Base-by-base conservation (phyloP, 768 basidiomycete species). In the Serendipita sp. region DNA sequence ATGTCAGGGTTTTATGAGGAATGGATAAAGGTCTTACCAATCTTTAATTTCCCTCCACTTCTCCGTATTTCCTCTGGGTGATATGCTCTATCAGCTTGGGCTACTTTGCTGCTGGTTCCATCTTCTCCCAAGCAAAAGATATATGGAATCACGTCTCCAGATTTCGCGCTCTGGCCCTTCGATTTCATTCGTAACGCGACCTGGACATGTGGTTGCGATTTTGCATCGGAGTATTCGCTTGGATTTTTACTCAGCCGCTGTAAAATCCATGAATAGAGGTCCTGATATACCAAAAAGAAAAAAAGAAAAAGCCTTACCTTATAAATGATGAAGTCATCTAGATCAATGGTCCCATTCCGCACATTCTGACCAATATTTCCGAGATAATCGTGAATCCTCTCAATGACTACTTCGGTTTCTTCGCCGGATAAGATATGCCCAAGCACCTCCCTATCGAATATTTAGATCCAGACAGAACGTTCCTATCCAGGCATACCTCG, bases 221-320 rank as follows among this genome's bases (percentile, higher is more conserved):
- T 97, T 4, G 84, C 88, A 72, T 98, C 95, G 0, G 95, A 94
- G 71, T 97, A 99, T 70, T 96, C 94, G 69, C 95, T 89, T 0
- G 95, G 95, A 67, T 91, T 91, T 77, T 97, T 98, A 13, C 96
- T 91, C 64, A 99, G 79, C 64, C 96, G 88, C 92, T 96, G 71
- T 28, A 30, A 35, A 58, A 35, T 41, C 46, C 11, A 16, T 16
- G 13, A 64, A 62, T 15, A 15, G 16, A 5, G 10, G 24, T 4
- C 18, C 45, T 11, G 51, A 35, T n/a, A 28, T 47, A 15, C 3
- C 13, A 37, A 3, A 63, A 45, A 15, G 53, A 24, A 13, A 15
- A 64, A 54, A 28, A 69, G 56, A 44, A 32, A 32, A 60, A 65
- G 47, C 24, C 24, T 41, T 38, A 92, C 92, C 81, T 99, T 99